Percentiles rank a stretch among this genome's conserved stretches.
These are phyloP conservation scores for Dactylellina sp. DNA, from an alignment of 2,329 filamentous ascomycete species.

Conservation along the genomic window DNA sequence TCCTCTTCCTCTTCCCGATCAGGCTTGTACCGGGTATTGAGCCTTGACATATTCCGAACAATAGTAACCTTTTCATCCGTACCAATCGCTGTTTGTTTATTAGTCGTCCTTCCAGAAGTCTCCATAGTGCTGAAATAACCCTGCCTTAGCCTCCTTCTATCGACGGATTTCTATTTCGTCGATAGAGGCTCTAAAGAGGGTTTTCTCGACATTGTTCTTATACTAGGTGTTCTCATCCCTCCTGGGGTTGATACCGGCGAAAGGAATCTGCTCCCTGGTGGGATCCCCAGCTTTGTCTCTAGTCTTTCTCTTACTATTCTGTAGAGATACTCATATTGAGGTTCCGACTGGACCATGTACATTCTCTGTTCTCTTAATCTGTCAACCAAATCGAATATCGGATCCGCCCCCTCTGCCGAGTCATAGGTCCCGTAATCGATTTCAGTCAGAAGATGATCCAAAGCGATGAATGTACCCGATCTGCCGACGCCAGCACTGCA, in stretches of 20 bases:
- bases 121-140: neutral
- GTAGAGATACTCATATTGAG: conserved; percentile 89
- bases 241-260: conserved; percentile 33
- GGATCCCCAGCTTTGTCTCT: conserved; percentile 61
- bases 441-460: conserved; percentile 90
- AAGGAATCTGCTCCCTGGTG: conserved; percentile 61
- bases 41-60: too few species aligned
- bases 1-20: neutral
- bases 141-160: conserved; percentile 12
- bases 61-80: too few species aligned
- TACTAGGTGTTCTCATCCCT: conserved; percentile 41
- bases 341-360: conserved; percentile 93
- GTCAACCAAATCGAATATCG: conserved; percentile 83
- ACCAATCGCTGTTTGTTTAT: too few species aligned
- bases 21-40: too few species aligned
- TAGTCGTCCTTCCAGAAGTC: neutral
- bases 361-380: conserved; percentile 84
- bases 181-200: conserved; percentile 45
- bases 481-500: conserved; percentile 90
- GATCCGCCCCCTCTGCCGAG: conserved; percentile 69
- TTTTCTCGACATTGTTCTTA: conserved; percentile 37
- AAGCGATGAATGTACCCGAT: conserved; percentile 92
- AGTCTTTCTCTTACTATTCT: conserved; percentile 79
- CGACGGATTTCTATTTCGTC: conserved; percentile 44
- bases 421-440: conserved; percentile 77